These are phyloP conservation scores for Amborella trichopoda DNA, from an alignment of 164 flowering plant species.

Conservation along the genomic window DNA sequence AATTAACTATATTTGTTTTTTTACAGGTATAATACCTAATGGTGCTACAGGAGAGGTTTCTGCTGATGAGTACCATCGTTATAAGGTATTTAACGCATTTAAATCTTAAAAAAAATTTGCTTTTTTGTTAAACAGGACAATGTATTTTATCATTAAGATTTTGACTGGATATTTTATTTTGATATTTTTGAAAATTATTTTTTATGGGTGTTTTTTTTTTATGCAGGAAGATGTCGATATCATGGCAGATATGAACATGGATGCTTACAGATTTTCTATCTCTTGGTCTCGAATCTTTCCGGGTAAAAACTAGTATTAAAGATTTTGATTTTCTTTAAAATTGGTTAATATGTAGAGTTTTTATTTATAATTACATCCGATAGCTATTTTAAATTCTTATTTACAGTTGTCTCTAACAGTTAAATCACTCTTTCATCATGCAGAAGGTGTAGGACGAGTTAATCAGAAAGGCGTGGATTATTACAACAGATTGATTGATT, in stretches of 20 bases:
- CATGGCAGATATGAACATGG: conserved; percentile 19
- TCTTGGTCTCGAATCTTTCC: conserved; percentile 42
- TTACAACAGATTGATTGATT: conserved; percentile 17
- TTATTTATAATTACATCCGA: not conserved
- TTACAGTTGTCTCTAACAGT: no score
- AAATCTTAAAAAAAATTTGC: not conserved
- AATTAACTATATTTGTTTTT: not conserved
- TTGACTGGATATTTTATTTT: no score
- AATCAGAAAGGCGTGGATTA: conserved; percentile 10
- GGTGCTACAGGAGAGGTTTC: conserved; percentile 13
- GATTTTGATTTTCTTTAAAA: not conserved
- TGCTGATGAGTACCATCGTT: conserved; percentile 22
- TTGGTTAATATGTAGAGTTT: not conserved
- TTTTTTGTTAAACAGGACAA: not conserved
- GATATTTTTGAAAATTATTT: not conserved
- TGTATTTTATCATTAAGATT: not conserved
- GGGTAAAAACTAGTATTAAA: conserved; percentile 8
- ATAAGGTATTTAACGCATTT: conserved; percentile 7
- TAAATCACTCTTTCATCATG: not conserved
- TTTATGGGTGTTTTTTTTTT: not conserved
- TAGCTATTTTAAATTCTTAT: no score
- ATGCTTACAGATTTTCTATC: conserved; percentile 35
- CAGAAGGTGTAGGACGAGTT: conserved; percentile 6
- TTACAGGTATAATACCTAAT: conserved; percentile 10
- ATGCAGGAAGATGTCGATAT: conserved; percentile 28